phyloP scores from a whole-genome alignment of 2,329 filamentous ascomycete species.

The Pseudomassariella vexata region DNA sequence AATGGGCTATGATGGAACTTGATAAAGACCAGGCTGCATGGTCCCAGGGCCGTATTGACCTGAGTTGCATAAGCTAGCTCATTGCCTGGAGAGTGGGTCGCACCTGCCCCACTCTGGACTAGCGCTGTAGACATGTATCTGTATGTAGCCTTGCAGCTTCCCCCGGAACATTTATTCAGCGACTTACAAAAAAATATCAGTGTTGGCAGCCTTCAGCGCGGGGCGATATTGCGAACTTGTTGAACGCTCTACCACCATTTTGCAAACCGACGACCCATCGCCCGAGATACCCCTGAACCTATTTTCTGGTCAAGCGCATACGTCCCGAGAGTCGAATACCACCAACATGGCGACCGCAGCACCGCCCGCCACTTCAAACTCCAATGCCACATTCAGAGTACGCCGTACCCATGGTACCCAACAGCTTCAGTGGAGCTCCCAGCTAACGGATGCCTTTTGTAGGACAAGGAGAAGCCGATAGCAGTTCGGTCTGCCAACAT shows the following conservation, averaged over 20 bases:
- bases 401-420: constrained; percentile 16
- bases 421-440: constrained; percentile 3
- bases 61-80: too few relatives aligned
- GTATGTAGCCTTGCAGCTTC: constrained; percentile 25
- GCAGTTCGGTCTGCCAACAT: constrained; percentile 96
- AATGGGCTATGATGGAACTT: too few relatives aligned
- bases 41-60: too few relatives aligned
- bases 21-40: too few relatives aligned
- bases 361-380: constrained; percentile 31
- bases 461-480: constrained; percentile 97
- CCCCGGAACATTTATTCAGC: constrained; percentile 19
- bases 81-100: too few relatives aligned
- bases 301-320: not conserved
- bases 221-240: constrained; percentile 9
- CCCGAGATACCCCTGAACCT: constrained; percentile 1
- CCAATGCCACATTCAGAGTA: constrained; percentile 55
- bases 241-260: too few relatives aligned
- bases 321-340: not conserved
- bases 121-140: too few relatives aligned
- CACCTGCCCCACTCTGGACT: too few relatives aligned
- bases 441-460: constrained; percentile 15
- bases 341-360: constrained; percentile 39
- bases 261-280: too few relatives aligned
- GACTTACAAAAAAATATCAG: constrained; percentile 14
- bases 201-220: constrained; percentile 13